Percentiles rank a stretch among this genome's conserved stretches.
These are phyloP conservation scores for Neonectria sp. DNA, from an alignment of 2,329 filamentous ascomycete species.

Conservation along the genomic window DNA sequence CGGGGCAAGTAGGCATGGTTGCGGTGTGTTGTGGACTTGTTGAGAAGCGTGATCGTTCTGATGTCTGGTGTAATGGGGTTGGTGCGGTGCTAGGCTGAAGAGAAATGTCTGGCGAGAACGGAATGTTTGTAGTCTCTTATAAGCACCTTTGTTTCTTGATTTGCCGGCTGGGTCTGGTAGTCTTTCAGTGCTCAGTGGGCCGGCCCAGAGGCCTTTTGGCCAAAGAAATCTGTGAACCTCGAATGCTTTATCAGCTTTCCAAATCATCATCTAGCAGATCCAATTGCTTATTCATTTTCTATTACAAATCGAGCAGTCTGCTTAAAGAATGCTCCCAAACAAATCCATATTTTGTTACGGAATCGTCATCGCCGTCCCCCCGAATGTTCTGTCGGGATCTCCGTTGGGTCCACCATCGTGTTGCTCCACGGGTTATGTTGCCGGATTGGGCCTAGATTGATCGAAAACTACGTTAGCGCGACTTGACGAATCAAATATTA, in stretches of 20 bases:
- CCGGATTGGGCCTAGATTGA: slow-evolving; percentile 2
- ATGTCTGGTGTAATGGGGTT: slow-evolving; percentile 1
- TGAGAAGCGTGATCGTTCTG: slow-evolving; percentile 3
- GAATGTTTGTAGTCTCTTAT: not conserved
- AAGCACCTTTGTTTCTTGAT: slow-evolving; percentile 2
- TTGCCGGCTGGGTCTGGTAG: slow-evolving; percentile 1
- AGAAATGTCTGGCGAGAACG: not conserved
- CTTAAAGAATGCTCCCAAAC: slow-evolving; percentile 1
- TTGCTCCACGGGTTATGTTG: slow-evolving; percentile 3
- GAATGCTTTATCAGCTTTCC: slow-evolving; percentile 3
- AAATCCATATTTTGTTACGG: slow-evolving; percentile 1
- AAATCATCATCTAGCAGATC: slow-evolving; percentile 1
- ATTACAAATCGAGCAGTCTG: not conserved
- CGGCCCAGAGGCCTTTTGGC: not conserved
- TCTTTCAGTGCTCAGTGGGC: not conserved
- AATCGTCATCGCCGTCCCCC: not conserved
- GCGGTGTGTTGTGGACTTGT: slow-evolving; percentile 2
- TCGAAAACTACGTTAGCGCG: not conserved
- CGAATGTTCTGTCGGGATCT: not conserved
- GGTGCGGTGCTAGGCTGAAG: not conserved
- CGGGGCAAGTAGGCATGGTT: not conserved
- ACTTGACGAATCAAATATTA: slow-evolving; percentile 4
- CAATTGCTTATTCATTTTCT: slow-evolving; percentile 4
- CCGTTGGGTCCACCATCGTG: slow-evolving; percentile 1
- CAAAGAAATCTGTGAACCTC: slow-evolving; percentile 3